A percentile compares a stretch with the other conserved stretches of the same genome.
These are phyloP conservation scores for Salix udensis DNA, from an alignment of 345 rosid species.

Conservation along the genomic window DNA sequence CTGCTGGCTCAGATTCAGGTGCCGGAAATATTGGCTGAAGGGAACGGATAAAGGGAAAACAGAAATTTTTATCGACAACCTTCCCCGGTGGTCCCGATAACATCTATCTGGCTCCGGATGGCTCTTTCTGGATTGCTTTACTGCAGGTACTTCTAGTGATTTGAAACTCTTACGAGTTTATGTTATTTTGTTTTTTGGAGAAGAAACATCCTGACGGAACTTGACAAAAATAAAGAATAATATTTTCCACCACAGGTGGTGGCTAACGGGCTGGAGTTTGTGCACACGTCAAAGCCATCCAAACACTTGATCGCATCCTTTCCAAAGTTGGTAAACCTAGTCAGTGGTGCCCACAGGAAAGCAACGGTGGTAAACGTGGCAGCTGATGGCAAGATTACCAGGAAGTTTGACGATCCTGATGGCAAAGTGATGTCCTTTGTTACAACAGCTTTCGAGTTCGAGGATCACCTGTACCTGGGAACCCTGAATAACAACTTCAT, in stretches of 20 bases:
- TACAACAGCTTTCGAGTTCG: conserved; percentile 49
- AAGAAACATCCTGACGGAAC: no score
- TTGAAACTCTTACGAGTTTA: not conserved
- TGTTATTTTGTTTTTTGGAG: not conserved
- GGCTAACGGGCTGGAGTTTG: conserved; percentile 29
- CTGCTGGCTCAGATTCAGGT: conserved; percentile 34
- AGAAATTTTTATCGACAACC: conserved; percentile 41
- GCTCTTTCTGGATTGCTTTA: conserved; percentile 54
- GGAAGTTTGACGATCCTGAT: conserved; percentile 40
- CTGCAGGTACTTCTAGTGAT: conserved; percentile 18
- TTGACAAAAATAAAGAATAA: no score
- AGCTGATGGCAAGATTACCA: conserved; percentile 34
- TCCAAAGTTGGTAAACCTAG: conserved; percentile 12
- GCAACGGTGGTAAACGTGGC: conserved; percentile 45
- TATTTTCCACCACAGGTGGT: conserved; percentile 19
- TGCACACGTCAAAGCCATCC: conserved; percentile 34
- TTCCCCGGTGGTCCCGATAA: conserved; percentile 55
- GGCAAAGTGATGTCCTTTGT: conserved; percentile 40
- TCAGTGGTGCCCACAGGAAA: not conserved
- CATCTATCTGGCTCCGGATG: conserved; percentile 52
- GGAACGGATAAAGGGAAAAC: conserved; percentile 35
- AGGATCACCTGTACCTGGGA: conserved; percentile 49
- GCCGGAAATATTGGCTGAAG: conserved; percentile 45
- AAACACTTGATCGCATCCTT: conserved; percentile 36
- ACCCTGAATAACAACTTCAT: conserved; percentile 39